Evolutionary conservation across 1,284 basidiomycete species (phyloP), one percentile per base, ranked within the genome.

Genomic region (Puccinia triticina): DNA sequence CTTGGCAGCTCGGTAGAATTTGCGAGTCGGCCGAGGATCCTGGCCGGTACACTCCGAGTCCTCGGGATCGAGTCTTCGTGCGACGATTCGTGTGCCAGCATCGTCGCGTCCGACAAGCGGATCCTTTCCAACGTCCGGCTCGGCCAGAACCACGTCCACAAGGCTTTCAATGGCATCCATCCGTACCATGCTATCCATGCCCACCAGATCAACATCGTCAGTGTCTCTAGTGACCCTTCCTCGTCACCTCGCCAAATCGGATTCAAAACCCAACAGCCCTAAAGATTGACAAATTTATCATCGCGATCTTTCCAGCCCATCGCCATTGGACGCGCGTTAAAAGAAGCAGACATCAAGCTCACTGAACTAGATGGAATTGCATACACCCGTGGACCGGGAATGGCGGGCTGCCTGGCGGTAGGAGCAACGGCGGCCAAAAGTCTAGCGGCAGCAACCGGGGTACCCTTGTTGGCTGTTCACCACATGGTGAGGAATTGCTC

Each of bases 331-430:
- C 88, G 88, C 81, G 94, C 94, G 0, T 88, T 97, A 23, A 83
- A 86, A 0, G 90, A 93, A 59, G 92, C 94, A 0, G 87, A 89
- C 0, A 82, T 94, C 40, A 86, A 87, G 29, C 87, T 93, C 48
- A 85, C 87, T 1, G 90, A 94, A 55, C 88, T 98, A 16, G 92
- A 96, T 85, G 95, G 93, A 0, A 90, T 97, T 59, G 95, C 95
- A 0, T 96, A 93, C 86, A 97, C 95, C 0, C 90, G 94, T 84
- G 96, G 95, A 12, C 95, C 96, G 78, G 94, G 93, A 90, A 84
- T 79, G 87, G 86, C 14, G 43, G 80, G 93, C 0, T 95, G 93
- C 86, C 89, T 98, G 7, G 90, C 90, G 43, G 92, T 94, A 5
- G 91, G 91, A 71, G 91, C 91, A 3, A 92, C 92, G 83, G 91